Percentiles rank a stretch among this genome's conserved stretches.
Conservation (phyloP, 495 filamentous ascomycete species). For the Halenospora varia region DNA sequence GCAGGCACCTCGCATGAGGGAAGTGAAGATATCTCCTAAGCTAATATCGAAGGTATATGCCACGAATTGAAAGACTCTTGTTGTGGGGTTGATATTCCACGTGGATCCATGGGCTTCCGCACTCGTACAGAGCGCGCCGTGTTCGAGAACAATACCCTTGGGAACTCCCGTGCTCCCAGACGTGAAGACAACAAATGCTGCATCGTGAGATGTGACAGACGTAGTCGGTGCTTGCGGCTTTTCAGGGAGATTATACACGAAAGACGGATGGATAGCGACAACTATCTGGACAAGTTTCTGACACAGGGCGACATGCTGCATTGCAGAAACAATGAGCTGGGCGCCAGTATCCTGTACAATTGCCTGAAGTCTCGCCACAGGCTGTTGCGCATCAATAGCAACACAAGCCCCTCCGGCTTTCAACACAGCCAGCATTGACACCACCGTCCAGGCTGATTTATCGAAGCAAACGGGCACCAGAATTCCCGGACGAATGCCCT, state of each 20-base stretch:
- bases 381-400: constrained; percentile 46
- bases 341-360: constrained; percentile 6
- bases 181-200: constrained; percentile 45
- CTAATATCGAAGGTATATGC: constrained; percentile 68
- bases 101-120: constrained; percentile 42
- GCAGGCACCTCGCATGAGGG: constrained; percentile 51
- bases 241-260: not conserved
- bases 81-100: constrained; percentile 50
- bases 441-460: constrained; percentile 37
- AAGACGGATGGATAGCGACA: not conserved
- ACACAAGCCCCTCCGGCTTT: constrained; percentile 41
- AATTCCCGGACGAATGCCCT: not conserved
- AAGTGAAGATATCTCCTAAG: constrained; percentile 62
- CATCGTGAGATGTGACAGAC: not conserved
- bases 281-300: not conserved
- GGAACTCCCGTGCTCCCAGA: constrained; percentile 45
- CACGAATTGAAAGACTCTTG: constrained; percentile 63
- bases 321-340: not conserved
- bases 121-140: constrained; percentile 8
- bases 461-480: constrained; percentile 30
- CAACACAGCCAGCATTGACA: constrained; percentile 36
- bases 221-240: not conserved
- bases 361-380: not conserved
- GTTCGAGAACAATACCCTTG: constrained; percentile 50
- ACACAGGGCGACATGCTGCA: not conserved